A percentile compares a stretch with the other conserved stretches of the same genome.
phyloP scores from a whole-genome alignment of 345 rosid species.

The Populus pruinosa region DNA sequence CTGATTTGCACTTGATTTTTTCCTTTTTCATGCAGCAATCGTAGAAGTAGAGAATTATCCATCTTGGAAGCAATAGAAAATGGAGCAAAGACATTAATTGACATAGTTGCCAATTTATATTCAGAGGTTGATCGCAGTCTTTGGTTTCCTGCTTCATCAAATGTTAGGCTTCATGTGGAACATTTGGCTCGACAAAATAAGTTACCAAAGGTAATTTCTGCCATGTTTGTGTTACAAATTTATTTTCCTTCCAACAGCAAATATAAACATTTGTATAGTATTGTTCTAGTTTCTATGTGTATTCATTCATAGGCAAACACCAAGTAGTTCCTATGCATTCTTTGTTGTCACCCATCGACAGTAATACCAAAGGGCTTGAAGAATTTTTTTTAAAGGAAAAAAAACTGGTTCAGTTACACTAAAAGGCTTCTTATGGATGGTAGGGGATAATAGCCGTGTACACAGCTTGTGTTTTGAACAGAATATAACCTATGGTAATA shows the following conservation, averaged over 20 bases:
- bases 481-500: not conserved
- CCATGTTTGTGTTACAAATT: conserved; percentile 1
- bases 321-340: not conserved
- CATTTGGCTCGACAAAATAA: conserved; percentile 60
- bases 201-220: conserved; percentile 63
- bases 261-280: too few species aligned
- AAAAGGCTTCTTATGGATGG: too few species aligned
- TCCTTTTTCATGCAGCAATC: conserved; percentile 42
- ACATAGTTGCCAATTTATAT: conserved; percentile 67
- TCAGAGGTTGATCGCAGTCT: conserved; percentile 50
- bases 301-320: not conserved
- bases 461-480: not conserved
- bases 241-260: not conserved
- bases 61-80: conserved; percentile 64
- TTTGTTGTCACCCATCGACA: too few species aligned
- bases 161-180: conserved; percentile 81
- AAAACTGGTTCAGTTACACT: too few species aligned
- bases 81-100: conserved; percentile 66
- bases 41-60: conserved; percentile 64
- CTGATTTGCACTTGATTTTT: conserved; percentile 6
- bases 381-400: not conserved
- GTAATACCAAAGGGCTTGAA: not conserved
- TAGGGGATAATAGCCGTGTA: too few species aligned
- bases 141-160: conserved; percentile 62
- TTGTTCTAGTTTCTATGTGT: too few species aligned